Conservation (phyloP, 2,329 filamentous ascomycete genomes). For the Trichoderma harzianum region DNA sequence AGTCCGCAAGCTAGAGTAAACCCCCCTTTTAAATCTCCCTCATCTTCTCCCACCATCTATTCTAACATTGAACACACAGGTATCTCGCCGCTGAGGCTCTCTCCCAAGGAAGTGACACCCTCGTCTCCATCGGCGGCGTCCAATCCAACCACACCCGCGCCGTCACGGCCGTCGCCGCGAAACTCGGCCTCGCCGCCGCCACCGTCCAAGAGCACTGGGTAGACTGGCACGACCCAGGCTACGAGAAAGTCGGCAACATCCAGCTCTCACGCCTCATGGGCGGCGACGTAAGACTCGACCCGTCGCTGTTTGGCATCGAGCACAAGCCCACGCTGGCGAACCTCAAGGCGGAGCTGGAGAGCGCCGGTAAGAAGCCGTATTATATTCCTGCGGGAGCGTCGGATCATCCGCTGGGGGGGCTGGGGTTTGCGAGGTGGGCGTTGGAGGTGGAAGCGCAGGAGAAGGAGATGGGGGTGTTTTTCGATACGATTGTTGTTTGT, state of each 20-base stretch:
- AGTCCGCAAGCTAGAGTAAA: slow-evolving; percentile 62
- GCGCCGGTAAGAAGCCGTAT: slow-evolving; percentile 59
- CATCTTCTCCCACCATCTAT: not conserved
- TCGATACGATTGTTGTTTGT: slow-evolving; percentile 66
- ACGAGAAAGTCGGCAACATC: slow-evolving; percentile 66
- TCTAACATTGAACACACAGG: slow-evolving; percentile 28
- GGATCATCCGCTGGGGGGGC: slow-evolving; percentile 65
- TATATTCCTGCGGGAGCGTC: slow-evolving; percentile 70
- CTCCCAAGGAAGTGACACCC: slow-evolving; percentile 54
- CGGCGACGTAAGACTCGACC: slow-evolving; percentile 59
- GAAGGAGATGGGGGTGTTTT: slow-evolving; percentile 57
- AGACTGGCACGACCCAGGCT: slow-evolving; percentile 55
- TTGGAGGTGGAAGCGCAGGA: slow-evolving; percentile 67
- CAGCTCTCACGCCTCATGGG: slow-evolving; percentile 67
- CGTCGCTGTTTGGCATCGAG: slow-evolving; percentile 62
- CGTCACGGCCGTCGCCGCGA: slow-evolving; percentile 60
- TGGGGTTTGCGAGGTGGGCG: slow-evolving; percentile 69
- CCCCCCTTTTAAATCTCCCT: too few species aligned
- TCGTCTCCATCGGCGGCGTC: slow-evolving; percentile 64
- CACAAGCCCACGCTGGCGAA: slow-evolving; percentile 60
- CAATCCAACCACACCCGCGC: slow-evolving; percentile 69
- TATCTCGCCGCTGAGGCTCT: slow-evolving; percentile 64
- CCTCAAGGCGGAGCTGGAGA: slow-evolving; percentile 51
- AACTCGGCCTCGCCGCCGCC: slow-evolving; percentile 53
- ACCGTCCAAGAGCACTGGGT: slow-evolving; percentile 66